Percentiles rank a stretch among this genome's conserved stretches.
Conservation (phyloP, 2,329 filamentous ascomycete genomes). For the Amylocarpus encephaloides region DNA sequence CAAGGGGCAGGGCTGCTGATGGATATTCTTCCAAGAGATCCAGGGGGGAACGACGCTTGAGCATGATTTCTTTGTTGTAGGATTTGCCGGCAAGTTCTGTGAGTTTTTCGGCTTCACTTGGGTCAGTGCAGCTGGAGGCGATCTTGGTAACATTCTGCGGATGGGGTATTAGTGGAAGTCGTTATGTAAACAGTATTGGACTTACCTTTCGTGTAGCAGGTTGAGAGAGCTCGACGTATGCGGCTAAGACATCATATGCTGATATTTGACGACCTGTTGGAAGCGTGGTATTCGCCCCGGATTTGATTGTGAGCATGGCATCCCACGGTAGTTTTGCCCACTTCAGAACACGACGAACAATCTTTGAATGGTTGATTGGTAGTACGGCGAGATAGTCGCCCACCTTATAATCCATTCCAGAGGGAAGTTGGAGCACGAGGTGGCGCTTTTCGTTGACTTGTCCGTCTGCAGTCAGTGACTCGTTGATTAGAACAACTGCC, state of each 20-base stretch:
- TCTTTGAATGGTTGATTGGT: conserved; percentile 14
- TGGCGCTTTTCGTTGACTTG: conserved; percentile 52
- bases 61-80: conserved; percentile 26
- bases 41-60: conserved; percentile 56
- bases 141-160: conserved; percentile 40
- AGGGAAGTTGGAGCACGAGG: conserved; percentile 39
- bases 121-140: conserved; percentile 40
- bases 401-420: conserved; percentile 14
- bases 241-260: conserved; percentile 46
- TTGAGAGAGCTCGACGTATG: conserved; percentile 53
- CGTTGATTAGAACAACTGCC: conserved; percentile 50
- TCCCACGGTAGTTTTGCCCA: conserved; percentile 54
- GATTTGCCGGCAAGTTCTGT: conserved; percentile 32
- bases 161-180: background rate
- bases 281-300: conserved; percentile 35
- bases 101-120: conserved; percentile 37
- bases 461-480: conserved; percentile 43
- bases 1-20: conserved; percentile 54
- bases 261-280: conserved; percentile 43
- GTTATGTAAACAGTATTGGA: background rate
- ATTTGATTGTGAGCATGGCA: conserved; percentile 44
- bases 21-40: conserved; percentile 63
- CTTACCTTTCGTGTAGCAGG: conserved; percentile 45
- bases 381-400: conserved; percentile 20
- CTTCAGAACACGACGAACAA: conserved; percentile 43